These are phyloP conservation scores for Beverwykella pulmonaria DNA, from an alignment of 495 filamentous ascomycete species.

Conservation along the genomic window DNA sequence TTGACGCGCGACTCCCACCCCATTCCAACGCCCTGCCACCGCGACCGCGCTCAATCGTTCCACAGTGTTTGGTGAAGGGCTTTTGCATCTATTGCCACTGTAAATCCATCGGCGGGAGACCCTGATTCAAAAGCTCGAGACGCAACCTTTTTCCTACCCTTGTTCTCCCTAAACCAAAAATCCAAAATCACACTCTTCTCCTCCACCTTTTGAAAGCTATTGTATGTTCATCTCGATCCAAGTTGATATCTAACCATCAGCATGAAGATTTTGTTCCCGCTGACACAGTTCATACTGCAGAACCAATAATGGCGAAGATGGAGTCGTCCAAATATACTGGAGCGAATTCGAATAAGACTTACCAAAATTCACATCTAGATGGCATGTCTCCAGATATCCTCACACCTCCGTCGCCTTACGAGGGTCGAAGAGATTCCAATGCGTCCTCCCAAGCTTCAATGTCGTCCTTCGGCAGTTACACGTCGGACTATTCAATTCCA, in stretches of 20 bases:
- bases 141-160: background rate
- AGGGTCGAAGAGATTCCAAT: slow-evolving; percentile 24
- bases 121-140: slow-evolving; percentile 30
- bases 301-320: background rate
- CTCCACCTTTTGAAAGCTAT: background rate
- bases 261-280: background rate
- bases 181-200: background rate
- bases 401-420: slow-evolving; percentile 8
- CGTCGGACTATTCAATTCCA: slow-evolving; percentile 2
- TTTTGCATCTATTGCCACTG: slow-evolving; percentile 13
- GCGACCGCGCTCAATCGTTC: slow-evolving; percentile 14
- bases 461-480: slow-evolving; percentile 2
- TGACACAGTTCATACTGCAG: background rate
- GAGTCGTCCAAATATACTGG: background rate
- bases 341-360: background rate
- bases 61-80: slow-evolving; percentile 17
- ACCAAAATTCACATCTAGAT: background rate
- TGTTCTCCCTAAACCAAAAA: background rate
- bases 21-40: slow-evolving; percentile 30
- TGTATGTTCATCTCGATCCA: background rate
- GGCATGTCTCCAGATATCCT: slow-evolving; percentile 1
- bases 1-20: slow-evolving; percentile 1
- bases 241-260: too few species aligned
- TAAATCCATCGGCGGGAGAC: background rate
- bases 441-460: slow-evolving; percentile 17